These are phyloP conservation scores for Cladobotryum protrusum DNA, from an alignment of 2,329 filamentous ascomycete species.

Conservation along the genomic window DNA sequence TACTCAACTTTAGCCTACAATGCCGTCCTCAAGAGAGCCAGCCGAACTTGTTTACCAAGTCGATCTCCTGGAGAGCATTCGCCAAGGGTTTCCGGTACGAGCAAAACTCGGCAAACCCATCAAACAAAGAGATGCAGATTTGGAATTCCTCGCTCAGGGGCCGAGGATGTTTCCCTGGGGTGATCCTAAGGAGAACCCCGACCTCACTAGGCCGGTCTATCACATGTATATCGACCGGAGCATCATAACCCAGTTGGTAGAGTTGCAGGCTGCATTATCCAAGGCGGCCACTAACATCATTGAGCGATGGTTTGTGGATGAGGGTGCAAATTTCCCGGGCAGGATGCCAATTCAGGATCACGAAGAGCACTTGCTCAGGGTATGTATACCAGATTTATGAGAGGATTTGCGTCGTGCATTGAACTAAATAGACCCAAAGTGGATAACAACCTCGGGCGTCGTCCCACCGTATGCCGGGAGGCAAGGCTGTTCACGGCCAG, in stretches of 20 bases:
- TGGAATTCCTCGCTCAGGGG: not conserved
- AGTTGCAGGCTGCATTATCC: not conserved
- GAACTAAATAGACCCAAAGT: conserved; percentile 2
- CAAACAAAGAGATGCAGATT: not conserved
- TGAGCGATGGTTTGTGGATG: too few relatives aligned
- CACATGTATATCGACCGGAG: not conserved
- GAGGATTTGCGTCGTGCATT: not conserved
- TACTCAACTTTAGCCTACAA: too few relatives aligned
- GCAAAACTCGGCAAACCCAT: not conserved
- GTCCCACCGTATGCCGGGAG: conserved; percentile 3
- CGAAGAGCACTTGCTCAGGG: too few relatives aligned
- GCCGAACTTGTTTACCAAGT: conserved; percentile 4
- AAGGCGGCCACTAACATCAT: conserved; percentile 1
- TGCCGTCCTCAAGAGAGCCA: too few relatives aligned
- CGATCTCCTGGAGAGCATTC: conserved; percentile 2
- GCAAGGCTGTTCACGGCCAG: conserved; percentile 2
- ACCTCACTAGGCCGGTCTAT: too few relatives aligned
- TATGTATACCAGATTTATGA: not conserved
- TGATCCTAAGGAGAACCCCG: too few relatives aligned
- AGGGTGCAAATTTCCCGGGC: too few relatives aligned
- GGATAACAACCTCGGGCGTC: conserved; percentile 3
- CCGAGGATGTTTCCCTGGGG: not conserved
- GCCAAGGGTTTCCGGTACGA: conserved; percentile 1
- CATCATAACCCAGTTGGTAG: not conserved
- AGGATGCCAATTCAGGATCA: too few relatives aligned